A percentile compares a stretch with the other conserved stretches of the same genome.
Conservation (phyloP, 2,329 filamentous ascomycete species). For the Hypoxylon sp. region DNA sequence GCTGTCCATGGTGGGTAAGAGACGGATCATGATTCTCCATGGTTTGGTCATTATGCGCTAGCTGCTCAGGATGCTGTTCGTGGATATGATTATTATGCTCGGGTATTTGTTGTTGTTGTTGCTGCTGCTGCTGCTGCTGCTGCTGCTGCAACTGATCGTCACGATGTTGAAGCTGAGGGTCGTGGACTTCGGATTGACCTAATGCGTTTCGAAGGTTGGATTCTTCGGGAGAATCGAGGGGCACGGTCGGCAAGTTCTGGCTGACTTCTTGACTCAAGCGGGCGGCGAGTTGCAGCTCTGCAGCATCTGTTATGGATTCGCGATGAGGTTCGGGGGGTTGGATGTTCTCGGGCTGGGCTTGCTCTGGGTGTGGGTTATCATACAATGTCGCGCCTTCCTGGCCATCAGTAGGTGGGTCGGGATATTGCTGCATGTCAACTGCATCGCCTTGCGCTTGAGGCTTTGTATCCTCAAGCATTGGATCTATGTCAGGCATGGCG, state of each 20-base stretch:
- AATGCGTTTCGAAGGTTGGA: constrained; percentile 54
- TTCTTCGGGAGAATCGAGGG: constrained; percentile 55
- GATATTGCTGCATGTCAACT: constrained; percentile 51
- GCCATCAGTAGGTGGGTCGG: constrained; percentile 57
- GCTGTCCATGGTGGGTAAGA: constrained; percentile 41
- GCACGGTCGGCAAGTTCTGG: constrained; percentile 57
- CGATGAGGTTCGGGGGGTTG: constrained; percentile 49
- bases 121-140: constrained; percentile 14
- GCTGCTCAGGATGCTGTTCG: constrained; percentile 21
- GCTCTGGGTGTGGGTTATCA: constrained; percentile 37
- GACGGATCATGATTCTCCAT: constrained; percentile 33
- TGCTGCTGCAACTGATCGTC: constrained; percentile 5
- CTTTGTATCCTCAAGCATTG: constrained; percentile 40
- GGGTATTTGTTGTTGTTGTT: constrained; percentile 28
- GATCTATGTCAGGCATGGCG: constrained; percentile 44
- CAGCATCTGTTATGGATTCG: constrained; percentile 55
- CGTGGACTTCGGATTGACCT: constrained; percentile 50
- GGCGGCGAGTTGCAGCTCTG: constrained; percentile 66
- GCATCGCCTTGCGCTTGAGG: constrained; percentile 36
- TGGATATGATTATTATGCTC: constrained; percentile 30
- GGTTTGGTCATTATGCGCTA: constrained; percentile 25
- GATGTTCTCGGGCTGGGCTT: constrained; percentile 47
- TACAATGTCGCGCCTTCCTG: constrained; percentile 57
- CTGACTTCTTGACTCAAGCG: constrained; percentile 65
- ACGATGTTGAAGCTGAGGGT: constrained; percentile 26